A percentile compares a stretch with the other conserved stretches of the same genome.
phyloP scores from a whole-genome alignment of 176 grass and related monocot genomes.

The Eremochloa ophiuroides region DNA sequence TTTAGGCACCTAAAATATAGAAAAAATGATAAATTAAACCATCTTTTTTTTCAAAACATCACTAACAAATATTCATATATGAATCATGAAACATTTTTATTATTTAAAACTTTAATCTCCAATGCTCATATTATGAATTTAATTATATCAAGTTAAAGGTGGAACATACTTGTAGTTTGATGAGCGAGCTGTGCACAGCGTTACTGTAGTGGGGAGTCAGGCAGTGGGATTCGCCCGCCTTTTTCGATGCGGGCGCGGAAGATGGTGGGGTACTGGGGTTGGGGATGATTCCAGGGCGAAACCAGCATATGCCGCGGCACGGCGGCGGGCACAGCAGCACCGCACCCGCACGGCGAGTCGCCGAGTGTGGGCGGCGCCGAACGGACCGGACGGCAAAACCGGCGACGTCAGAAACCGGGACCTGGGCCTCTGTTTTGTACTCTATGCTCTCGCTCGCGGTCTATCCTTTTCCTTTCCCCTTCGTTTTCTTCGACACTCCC shows the following conservation, averaged over 20 bases:
- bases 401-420: conserved; percentile 1
- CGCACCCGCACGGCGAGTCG: not conserved
- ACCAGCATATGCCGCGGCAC: conserved; percentile 15
- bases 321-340: not conserved
- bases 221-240: not conserved
- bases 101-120: not conserved
- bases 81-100: no score
- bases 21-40: not conserved
- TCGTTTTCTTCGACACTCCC: not conserved
- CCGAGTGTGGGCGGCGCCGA: not conserved
- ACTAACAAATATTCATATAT: not conserved
- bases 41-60: not conserved
- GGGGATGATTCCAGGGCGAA: not conserved
- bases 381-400: not conserved
- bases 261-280: not conserved
- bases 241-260: not conserved
- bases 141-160: no score
- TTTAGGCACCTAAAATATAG: no score
- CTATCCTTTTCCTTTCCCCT: not conserved
- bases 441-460: not conserved
- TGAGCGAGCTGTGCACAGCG: not conserved
- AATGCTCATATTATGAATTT: no score
- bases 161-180: no score
- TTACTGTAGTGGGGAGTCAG: not conserved
- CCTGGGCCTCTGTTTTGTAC: not conserved